Base-by-base conservation (phyloP, 1,284 basidiomycete genomes). In the Dichomitus squalens region DNA sequence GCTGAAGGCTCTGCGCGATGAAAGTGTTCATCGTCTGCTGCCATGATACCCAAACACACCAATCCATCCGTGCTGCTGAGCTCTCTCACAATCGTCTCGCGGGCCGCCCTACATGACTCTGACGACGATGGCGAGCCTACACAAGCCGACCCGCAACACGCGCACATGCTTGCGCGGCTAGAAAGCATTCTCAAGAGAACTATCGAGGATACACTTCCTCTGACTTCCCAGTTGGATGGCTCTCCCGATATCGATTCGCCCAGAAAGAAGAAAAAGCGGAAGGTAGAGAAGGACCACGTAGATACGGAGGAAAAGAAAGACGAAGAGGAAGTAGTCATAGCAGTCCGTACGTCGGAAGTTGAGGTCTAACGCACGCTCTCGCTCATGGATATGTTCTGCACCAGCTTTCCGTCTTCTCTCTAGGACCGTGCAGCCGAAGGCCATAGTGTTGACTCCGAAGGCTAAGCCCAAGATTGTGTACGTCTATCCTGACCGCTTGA, bases 361-460 rank as follows among this genome's bases (percentile, higher is more conserved):
- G 4, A 50, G 7, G 8, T 52, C 7, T 3, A 4, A 7, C 11
- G 20, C 18, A 20, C 3, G 39, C 11, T 52, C 4, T 23, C 2
- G 6, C 29, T 39, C n/a, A 40, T 18, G 9, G 27, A 40, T 31
- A 25, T 9, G 8, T 20, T 16, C 12, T 12, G 7, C 20, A 0
- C 33, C 39, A 74, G 72, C 68, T 6, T 74, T 73, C 56, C 70
- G 72, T n/a, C 64, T 75, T 16, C 41, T 75, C 6, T 75, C 74
- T 20, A 57, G 64, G 1, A 41, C 55, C 18, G 8, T 49, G 7
- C 56, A 60, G 14, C 71, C 72, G 4, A 70, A 64, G 43, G 18
- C 60, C 4, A 64, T 75, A 2, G 61, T 65, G 2, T 54, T 75
- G 29, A 63, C 64, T 25, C 64, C 67, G 4, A 70, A 67, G 58